Percentiles rank a stretch among this genome's conserved stretches.
phyloP scores from a whole-genome alignment of 768 basidiomycete genomes.

The Lenzites betulinus region DNA sequence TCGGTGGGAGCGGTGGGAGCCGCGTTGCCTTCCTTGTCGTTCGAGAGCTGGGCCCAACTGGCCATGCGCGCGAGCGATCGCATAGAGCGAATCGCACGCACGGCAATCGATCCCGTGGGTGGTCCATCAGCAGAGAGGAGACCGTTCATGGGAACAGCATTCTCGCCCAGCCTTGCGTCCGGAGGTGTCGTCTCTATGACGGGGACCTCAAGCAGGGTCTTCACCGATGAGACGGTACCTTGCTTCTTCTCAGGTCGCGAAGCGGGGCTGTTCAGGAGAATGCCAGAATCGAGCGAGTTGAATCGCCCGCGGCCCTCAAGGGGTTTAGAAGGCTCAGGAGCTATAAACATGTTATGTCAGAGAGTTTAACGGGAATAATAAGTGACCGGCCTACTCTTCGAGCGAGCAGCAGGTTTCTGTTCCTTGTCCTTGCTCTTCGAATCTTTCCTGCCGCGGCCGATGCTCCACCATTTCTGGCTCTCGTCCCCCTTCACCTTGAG shows the following conservation, averaged over 20 bases:
- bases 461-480: slow-evolving; percentile 80
- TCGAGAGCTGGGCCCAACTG: slow-evolving; percentile 66
- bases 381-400: slow-evolving; percentile 42
- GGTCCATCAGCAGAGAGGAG: slow-evolving; percentile 24
- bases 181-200: background rate
- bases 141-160: slow-evolving; percentile 5
- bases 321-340: slow-evolving; percentile 47
- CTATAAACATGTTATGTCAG: slow-evolving; percentile 31
- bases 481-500: slow-evolving; percentile 47
- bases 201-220: slow-evolving; percentile 21
- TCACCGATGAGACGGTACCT: slow-evolving; percentile 18
- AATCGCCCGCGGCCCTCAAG: slow-evolving; percentile 48
- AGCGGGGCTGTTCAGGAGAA: slow-evolving; percentile 37
- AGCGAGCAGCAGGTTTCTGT: slow-evolving; percentile 36
- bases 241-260: slow-evolving; percentile 16
- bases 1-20: slow-evolving; percentile 27
- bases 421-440: slow-evolving; percentile 63
- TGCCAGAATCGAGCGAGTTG: slow-evolving; percentile 60
- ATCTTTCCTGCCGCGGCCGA: slow-evolving; percentile 73
- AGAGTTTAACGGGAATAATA: too few relatives aligned
- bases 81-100: slow-evolving; percentile 78
- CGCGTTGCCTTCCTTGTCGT: slow-evolving; percentile 35
- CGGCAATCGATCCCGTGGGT: slow-evolving; percentile 63
- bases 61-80: slow-evolving; percentile 70
- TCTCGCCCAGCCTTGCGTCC: background rate